Evolutionary conservation across 2,329 filamentous ascomycete species (phyloP).

Genomic region (Fusarium sp.): DNA sequence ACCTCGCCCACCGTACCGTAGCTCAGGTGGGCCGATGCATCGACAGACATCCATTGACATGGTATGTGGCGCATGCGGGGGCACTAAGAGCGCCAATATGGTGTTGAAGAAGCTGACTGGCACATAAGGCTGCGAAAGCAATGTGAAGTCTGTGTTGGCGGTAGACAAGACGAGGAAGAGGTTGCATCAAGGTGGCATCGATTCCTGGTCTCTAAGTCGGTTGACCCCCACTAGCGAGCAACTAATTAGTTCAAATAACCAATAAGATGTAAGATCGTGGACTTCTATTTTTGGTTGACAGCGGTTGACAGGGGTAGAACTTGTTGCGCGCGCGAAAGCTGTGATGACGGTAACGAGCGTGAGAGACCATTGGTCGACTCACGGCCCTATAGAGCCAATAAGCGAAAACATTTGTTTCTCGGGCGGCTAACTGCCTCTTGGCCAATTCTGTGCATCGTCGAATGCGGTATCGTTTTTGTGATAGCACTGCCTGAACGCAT

Average conservation of each 20-base stretch:
- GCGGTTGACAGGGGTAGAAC: slow-evolving; percentile 37
- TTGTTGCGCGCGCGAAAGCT: slow-evolving; percentile 55
- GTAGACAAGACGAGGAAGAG: slow-evolving; percentile 32
- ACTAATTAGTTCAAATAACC: slow-evolving; percentile 38
- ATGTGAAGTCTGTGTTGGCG: slow-evolving; percentile 37
- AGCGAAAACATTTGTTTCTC: slow-evolving; percentile 24
- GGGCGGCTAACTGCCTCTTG: slow-evolving; percentile 45
- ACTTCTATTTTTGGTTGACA: slow-evolving; percentile 53
- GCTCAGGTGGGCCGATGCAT: slow-evolving; percentile 42
- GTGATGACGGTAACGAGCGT: slow-evolving; percentile 31
- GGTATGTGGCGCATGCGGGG: slow-evolving; percentile 27
- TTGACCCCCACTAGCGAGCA: slow-evolving; percentile 39
- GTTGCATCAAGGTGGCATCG: slow-evolving; percentile 40
- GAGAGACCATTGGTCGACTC: slow-evolving; percentile 44
- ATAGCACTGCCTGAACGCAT: slow-evolving; percentile 40
- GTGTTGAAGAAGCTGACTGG: slow-evolving; percentile 40
- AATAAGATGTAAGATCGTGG: slow-evolving; percentile 46
- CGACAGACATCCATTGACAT: slow-evolving; percentile 24
- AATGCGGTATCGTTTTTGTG: slow-evolving; percentile 35
- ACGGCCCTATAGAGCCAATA: slow-evolving; percentile 36
- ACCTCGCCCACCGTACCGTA: slow-evolving; percentile 29
- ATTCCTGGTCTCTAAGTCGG: slow-evolving; percentile 35
- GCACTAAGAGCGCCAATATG: slow-evolving; percentile 31
- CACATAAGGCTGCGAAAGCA: slow-evolving; percentile 31
- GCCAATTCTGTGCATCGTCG: slow-evolving; percentile 24